Evolutionary conservation across 1,284 basidiomycete species (phyloP).

Genomic region (Malassezia brasiliensis): DNA sequence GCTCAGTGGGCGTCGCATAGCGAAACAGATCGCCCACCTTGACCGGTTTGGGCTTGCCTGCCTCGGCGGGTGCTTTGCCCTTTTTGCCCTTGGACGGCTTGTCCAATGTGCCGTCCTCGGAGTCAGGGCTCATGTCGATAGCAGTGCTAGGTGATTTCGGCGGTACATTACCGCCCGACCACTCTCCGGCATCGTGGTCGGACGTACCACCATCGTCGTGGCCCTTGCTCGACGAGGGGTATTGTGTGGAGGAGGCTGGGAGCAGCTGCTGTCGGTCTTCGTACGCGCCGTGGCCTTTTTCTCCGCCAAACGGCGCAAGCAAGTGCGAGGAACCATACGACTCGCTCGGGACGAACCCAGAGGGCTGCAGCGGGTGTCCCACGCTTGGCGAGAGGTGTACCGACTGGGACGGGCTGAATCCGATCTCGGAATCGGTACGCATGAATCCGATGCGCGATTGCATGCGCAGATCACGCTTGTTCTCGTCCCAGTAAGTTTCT

Average conservation of each 20-base stretch:
- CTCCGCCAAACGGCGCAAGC: neutral
- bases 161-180: neutral
- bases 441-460: neutral
- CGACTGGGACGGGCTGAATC: neutral
- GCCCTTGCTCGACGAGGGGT: neutral
- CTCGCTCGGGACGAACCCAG: neutral
- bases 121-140: neutral
- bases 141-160: neutral
- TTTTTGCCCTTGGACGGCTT: neutral
- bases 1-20: conserved; percentile 61
- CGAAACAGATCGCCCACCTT: conserved; percentile 43
- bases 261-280: too few relatives aligned
- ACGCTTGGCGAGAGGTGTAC: neutral
- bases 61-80: neutral
- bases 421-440: neutral
- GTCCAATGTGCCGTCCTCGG: too few relatives aligned
- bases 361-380: conserved; percentile 4
- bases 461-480: neutral
- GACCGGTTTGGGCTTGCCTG: conserved; percentile 12
- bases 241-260: neutral
- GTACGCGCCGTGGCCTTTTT: neutral
- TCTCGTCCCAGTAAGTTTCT: conserved; percentile 11
- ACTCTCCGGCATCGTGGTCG: neutral
- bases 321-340: neutral
- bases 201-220: too few relatives aligned